These are phyloP conservation scores for Elaeagnus macrophylla DNA, from an alignment of 306 rosid species.

Conservation along the genomic window DNA sequence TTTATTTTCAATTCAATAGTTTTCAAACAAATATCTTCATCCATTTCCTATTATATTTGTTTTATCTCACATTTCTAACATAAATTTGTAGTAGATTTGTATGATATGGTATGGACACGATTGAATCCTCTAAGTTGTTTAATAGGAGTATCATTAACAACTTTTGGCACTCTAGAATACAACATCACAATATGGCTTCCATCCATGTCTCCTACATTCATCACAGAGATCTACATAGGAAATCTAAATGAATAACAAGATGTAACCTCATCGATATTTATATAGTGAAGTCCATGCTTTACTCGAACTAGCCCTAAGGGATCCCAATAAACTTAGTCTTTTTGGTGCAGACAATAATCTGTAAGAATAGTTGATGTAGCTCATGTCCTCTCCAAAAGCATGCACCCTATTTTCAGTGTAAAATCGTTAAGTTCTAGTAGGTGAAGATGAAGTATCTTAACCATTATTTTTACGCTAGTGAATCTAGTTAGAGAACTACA, in stretches of 20 bases:
- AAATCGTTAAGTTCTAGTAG: constrained; percentile 73
- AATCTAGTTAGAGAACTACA: no score
- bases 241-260: constrained; percentile 55
- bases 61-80: no score
- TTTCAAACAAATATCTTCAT: no score
- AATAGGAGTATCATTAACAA: constrained; percentile 24
- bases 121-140: constrained; percentile 40
- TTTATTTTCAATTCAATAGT: no score
- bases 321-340: constrained; percentile 32
- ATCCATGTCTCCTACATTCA: constrained; percentile 53
- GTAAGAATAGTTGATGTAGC: constrained; percentile 61
- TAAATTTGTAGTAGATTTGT: constrained; percentile 23
- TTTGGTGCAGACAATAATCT: constrained; percentile 57
- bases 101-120: constrained; percentile 19
- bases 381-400: constrained; percentile 78
- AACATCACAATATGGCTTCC: constrained; percentile 73
- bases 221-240: constrained; percentile 40
- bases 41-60: no score
- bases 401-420: constrained; percentile 65
- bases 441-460: no score
- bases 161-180: constrained; percentile 40
- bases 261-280: constrained; percentile 40
- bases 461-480: no score
- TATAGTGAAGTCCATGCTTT: constrained; percentile 24
- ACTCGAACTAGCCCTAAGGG: constrained; percentile 19